Percentiles rank a stretch among this genome's conserved stretches.
Evolutionary conservation across 768 basidiomycete species (phyloP).

Genomic region (Tulasnella sp.): DNA sequence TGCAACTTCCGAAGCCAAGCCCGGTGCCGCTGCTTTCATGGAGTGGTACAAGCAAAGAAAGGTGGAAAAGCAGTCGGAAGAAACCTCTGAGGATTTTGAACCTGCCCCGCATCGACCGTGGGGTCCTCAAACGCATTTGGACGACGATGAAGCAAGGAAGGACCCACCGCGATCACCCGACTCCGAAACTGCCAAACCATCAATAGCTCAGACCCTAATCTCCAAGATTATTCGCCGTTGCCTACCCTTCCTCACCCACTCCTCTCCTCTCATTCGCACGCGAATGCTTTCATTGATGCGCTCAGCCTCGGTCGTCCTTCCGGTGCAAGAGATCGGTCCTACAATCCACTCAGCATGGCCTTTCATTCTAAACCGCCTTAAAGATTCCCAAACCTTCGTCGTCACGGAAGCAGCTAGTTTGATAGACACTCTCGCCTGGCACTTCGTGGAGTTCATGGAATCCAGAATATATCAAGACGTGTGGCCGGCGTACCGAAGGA

Average conservation of each 20-base stretch:
- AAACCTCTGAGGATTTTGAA: conserved; percentile 46
- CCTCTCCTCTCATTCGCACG: conserved; percentile 76
- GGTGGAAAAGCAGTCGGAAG: conserved; percentile 29
- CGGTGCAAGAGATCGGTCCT: conserved; percentile 68
- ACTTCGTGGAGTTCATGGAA: conserved; percentile 81
- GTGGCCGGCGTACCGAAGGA: conserved; percentile 71
- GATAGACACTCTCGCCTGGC: conserved; percentile 58
- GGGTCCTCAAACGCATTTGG: conserved; percentile 30
- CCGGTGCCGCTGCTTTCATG: conserved; percentile 38
- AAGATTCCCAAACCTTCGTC: conserved; percentile 68
- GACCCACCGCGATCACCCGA: conserved; percentile 21
- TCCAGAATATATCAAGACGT: conserved; percentile 82
- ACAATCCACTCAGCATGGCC: conserved; percentile 88
- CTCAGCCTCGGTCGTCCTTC: conserved; percentile 58
- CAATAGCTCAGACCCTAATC: conserved; percentile 65
- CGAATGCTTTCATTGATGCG: conserved; percentile 70
- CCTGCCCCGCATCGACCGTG: conserved; percentile 53
- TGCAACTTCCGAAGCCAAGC: not conserved
- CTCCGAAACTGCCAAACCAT: conserved; percentile 42
- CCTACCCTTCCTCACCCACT: conserved; percentile 83
- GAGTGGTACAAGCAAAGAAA: conserved; percentile 55
- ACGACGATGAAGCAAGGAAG: not conserved
- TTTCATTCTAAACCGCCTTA: conserved; percentile 78
- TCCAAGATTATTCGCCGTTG: conserved; percentile 82
- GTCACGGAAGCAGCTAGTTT: conserved; percentile 66